A percentile compares a stretch with the other conserved stretches of the same genome.
Conservation (phyloP, 345 rosid species). For the Abelmoschus esculentus region DNA sequence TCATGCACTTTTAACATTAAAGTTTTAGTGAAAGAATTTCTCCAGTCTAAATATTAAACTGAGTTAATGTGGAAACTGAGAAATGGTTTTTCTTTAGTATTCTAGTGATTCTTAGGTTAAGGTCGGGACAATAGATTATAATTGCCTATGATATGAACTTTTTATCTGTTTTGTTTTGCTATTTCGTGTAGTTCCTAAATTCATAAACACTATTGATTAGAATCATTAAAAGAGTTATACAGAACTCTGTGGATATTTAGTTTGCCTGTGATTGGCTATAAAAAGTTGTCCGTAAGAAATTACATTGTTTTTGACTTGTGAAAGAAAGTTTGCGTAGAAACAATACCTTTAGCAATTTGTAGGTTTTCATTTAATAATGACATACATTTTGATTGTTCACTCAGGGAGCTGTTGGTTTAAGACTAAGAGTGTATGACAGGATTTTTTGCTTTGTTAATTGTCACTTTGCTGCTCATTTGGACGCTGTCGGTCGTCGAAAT, state of each 20-base stretch:
- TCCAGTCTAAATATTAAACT: no score
- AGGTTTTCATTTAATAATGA: background rate
- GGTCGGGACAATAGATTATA: background rate
- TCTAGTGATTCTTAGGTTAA: background rate
- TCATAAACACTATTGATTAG: background rate
- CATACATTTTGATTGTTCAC: slow-evolving; percentile 6
- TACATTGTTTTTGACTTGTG: background rate
- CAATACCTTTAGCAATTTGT: background rate
- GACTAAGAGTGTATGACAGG: slow-evolving; percentile 70
- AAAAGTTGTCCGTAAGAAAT: background rate
- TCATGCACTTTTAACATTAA: no score
- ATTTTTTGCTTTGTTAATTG: slow-evolving; percentile 76
- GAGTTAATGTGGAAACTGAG: background rate
- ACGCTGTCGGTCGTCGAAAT: slow-evolving; percentile 67
- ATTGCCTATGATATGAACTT: background rate
- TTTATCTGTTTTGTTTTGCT: background rate
- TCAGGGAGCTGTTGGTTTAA: slow-evolving; percentile 83
- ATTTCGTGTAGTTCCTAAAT: background rate
- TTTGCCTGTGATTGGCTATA: background rate
- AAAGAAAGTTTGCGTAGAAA: background rate
- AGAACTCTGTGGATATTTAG: background rate
- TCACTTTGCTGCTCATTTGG: slow-evolving; percentile 81
- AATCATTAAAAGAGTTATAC: background rate
- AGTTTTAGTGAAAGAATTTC: no score
- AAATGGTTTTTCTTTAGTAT: background rate